Conservation (phyloP, 805 yeast genomes). For the Myxozyma sirexii region DNA sequence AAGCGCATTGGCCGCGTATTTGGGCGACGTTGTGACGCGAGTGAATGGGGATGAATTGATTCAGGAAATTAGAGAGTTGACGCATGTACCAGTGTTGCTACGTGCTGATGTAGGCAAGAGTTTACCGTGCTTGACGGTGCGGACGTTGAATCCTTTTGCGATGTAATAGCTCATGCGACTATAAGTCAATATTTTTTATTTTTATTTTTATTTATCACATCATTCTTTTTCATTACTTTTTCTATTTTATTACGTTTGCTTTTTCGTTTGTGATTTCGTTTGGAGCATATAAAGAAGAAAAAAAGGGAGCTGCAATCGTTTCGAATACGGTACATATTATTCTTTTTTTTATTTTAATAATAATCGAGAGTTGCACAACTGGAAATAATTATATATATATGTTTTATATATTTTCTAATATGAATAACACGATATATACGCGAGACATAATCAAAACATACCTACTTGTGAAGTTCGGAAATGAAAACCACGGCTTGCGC, state of each 20-base stretch:
- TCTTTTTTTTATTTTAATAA: neutral
- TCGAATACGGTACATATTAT: neutral
- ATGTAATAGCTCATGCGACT: slow-evolving; percentile 2
- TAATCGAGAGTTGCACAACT: too few relatives aligned
- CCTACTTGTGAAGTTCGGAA: slow-evolving; percentile 12
- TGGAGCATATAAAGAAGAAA: neutral
- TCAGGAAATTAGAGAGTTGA: slow-evolving; percentile 80
- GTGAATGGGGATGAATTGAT: slow-evolving; percentile 54
- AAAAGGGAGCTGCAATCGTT: slow-evolving; percentile 2
- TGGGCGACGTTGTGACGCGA: slow-evolving; percentile 59
- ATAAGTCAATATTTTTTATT: neutral
- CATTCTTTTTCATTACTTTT: neutral
- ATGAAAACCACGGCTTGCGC: slow-evolving; percentile 72
- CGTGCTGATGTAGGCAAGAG: slow-evolving; percentile 96
- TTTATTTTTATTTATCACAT: neutral
- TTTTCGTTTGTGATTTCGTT: neutral
- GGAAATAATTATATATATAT: too few relatives aligned
- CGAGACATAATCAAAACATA: neutral
- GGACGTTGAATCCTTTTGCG: slow-evolving; percentile 83
- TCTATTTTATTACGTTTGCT: neutral
- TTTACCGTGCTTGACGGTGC: slow-evolving; percentile 88
- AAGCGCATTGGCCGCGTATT: slow-evolving; percentile 57
- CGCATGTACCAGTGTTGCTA: slow-evolving; percentile 78
- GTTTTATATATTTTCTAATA: neutral
- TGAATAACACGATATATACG: neutral